Percentiles rank a stretch among this genome's conserved stretches.
phyloP scores from a whole-genome alignment of 805 yeast genomes.

The Zygosaccharomyces lentus region DNA sequence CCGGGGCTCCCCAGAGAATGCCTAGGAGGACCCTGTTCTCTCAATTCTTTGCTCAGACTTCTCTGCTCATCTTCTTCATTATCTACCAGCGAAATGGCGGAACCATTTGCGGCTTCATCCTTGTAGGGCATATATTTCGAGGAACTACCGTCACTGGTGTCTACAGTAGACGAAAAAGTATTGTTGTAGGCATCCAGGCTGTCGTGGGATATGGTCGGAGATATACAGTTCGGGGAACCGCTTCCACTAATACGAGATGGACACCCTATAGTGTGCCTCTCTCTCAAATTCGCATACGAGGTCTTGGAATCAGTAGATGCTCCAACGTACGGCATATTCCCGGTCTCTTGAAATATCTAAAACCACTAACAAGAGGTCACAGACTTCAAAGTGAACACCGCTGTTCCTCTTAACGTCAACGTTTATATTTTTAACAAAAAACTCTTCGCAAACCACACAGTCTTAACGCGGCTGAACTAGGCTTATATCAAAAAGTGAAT shows the following conservation, averaged over 20 bases:
- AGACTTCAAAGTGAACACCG: neutral
- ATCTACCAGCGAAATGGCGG: slow-evolving; percentile 6
- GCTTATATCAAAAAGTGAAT: neutral
- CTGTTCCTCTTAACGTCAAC: neutral
- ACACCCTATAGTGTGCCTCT: slow-evolving; percentile 24
- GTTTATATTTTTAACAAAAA: neutral
- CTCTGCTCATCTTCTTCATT: neutral
- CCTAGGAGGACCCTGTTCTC: slow-evolving; percentile 3
- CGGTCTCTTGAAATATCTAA: slow-evolving; percentile 1
- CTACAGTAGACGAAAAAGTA: slow-evolving; percentile 10
- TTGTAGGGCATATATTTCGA: slow-evolving; percentile 2
- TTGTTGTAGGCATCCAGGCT: slow-evolving; percentile 1
- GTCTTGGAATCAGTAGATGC: slow-evolving; percentile 28
- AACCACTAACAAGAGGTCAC: neutral
- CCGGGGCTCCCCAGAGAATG: slow-evolving; percentile 5
- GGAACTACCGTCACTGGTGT: slow-evolving; percentile 9
- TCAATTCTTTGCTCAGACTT: neutral
- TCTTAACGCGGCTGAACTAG: neutral
- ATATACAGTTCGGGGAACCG: slow-evolving; percentile 1
- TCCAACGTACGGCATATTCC: slow-evolving; percentile 33
- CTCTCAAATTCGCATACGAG: slow-evolving; percentile 27
- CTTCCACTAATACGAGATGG: neutral
- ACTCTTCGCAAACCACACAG: neutral
- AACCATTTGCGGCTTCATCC: slow-evolving; percentile 1
- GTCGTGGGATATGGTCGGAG: slow-evolving; percentile 1